Evolutionary conservation across 1,139 yeast genomes (phyloP).

Genomic region (Debaryomyces psychrophilus): DNA sequence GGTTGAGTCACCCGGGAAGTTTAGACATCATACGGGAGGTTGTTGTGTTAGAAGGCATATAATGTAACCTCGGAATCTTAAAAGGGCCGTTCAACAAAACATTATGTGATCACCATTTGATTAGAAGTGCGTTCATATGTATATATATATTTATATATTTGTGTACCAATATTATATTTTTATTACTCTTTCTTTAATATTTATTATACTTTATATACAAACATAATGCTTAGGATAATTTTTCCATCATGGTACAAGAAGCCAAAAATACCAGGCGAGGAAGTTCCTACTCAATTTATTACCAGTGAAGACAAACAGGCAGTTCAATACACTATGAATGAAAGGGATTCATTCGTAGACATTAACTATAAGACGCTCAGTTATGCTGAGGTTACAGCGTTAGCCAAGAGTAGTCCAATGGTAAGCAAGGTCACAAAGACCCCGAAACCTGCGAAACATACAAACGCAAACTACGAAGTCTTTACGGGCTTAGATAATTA

Average conservation of each 20-base stretch:
- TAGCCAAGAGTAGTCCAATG: conserved; percentile 25
- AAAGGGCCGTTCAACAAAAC: conserved; percentile 8
- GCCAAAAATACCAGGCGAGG: conserved; percentile 4
- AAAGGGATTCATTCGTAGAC: conserved; percentile 40
- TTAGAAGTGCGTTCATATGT: background rate
- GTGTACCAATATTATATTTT: conserved; percentile 1
- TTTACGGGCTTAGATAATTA: background rate
- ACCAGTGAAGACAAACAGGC: conserved; percentile 24
- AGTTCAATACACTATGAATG: conserved; percentile 41
- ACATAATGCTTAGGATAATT: conserved; percentile 25
- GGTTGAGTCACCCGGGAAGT: conserved; percentile 7
- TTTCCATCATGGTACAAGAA: conserved; percentile 26
- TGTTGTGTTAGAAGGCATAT: conserved; percentile 1
- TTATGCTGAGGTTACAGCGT: conserved; percentile 49
- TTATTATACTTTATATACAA: background rate
- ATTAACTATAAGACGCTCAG: conserved; percentile 41
- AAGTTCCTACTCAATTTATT: conserved; percentile 6
- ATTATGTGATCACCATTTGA: conserved; percentile 1
- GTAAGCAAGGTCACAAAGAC: conserved; percentile 3
- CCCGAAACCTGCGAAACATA: conserved; percentile 14
- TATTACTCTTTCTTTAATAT: background rate
- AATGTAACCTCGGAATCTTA: conserved; percentile 4
- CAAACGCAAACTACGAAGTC: conserved; percentile 9
- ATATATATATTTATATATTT: conserved; percentile 1
- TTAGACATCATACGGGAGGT: background rate